Evolutionary conservation across 2,329 filamentous ascomycete species (phyloP).

Genomic region (Hysterium pulicare): DNA sequence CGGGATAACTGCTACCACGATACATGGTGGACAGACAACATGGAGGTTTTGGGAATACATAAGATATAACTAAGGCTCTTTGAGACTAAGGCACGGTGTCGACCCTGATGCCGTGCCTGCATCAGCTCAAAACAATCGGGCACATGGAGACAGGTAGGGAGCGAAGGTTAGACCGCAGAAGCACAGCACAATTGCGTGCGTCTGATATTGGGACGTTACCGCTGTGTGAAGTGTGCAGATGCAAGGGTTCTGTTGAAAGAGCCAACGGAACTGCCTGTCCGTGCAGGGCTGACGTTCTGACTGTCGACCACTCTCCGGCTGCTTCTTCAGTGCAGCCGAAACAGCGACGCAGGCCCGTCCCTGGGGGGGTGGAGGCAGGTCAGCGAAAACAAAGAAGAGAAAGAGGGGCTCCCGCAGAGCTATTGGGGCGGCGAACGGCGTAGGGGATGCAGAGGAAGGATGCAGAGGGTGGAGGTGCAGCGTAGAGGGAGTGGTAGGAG

Average conservation of each 20-base stretch:
- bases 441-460: conserved; percentile 24
- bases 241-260: conserved; percentile 29
- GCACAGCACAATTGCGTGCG: conserved; percentile 30
- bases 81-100: conserved; percentile 23
- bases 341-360: too few species aligned
- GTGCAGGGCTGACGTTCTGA: conserved; percentile 39
- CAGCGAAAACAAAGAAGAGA: too few species aligned
- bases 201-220: conserved; percentile 28
- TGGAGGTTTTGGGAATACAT: conserved; percentile 27
- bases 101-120: conserved; percentile 28
- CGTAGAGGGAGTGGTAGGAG: background rate
- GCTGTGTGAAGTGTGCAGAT: conserved; percentile 25
- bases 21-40: conserved; percentile 30
- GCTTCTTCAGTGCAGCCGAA: too few species aligned
- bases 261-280: conserved; percentile 35
- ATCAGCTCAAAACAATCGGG: conserved; percentile 30
- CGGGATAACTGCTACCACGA: conserved; percentile 30
- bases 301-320: conserved; percentile 28
- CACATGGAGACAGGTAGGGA: conserved; percentile 17
- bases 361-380: too few species aligned
- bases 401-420: too few species aligned
- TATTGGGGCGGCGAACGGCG: conserved; percentile 24
- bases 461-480: conserved; percentile 16
- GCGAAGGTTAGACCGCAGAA: conserved; percentile 21
- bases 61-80: conserved; percentile 26